Percentiles rank a stretch among this genome's conserved stretches.
Evolutionary conservation across 2,329 filamentous ascomycete species (phyloP).

Genomic region (Talaromyces verruculosus): DNA sequence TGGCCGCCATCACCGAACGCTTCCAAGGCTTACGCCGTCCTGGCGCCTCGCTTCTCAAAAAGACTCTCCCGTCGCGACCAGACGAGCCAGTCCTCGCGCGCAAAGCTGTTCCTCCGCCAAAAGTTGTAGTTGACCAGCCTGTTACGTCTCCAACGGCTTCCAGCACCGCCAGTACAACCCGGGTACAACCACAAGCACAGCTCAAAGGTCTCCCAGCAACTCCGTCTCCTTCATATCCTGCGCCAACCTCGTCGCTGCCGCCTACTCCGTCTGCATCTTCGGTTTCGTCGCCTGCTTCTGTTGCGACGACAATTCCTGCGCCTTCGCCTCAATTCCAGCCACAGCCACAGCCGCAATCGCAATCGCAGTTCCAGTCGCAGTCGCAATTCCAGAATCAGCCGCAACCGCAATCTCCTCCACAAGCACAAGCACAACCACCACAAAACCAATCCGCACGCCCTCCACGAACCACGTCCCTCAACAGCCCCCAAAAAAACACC

Average conservation of each 20-base stretch:
- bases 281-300: neutral
- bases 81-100: slow-evolving; percentile 17
- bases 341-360: neutral
- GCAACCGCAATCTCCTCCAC: neutral
- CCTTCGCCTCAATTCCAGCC: slow-evolving; percentile 4
- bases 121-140: neutral
- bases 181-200: neutral
- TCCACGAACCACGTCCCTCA: neutral
- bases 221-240: neutral
- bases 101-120: slow-evolving; percentile 17
- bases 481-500: neutral
- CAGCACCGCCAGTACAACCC: neutral
- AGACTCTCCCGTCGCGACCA: slow-evolving; percentile 17
- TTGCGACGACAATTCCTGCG: slow-evolving; percentile 3
- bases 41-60: slow-evolving; percentile 21
- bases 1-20: slow-evolving; percentile 20
- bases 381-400: neutral
- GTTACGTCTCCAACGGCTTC: neutral
- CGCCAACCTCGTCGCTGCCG: neutral
- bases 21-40: slow-evolving; percentile 22
- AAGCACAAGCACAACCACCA: neutral
- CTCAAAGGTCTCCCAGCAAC: slow-evolving; percentile 9
- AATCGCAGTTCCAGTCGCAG: neutral
- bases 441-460: neutral
- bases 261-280: neutral